These are phyloP conservation scores for Yarrowia phangngaensis DNA, from an alignment of 805 yeast genomes.

Conservation along the genomic window DNA sequence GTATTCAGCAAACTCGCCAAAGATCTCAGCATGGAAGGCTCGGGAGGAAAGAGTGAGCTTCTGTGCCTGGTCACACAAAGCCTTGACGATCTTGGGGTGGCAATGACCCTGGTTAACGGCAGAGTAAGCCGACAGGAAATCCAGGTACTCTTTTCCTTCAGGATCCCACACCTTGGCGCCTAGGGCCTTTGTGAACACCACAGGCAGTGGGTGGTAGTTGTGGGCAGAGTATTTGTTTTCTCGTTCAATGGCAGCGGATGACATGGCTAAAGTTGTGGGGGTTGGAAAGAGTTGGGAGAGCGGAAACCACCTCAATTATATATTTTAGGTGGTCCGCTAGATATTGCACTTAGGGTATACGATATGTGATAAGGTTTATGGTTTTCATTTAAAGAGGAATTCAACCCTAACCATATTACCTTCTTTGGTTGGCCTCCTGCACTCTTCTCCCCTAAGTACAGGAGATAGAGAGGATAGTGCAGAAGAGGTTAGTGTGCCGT, in stretches of 20 bases:
- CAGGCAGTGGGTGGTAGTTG: constrained; percentile 95
- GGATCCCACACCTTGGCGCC: constrained; percentile 99
- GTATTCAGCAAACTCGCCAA: constrained; percentile 81
- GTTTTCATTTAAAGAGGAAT: background rate
- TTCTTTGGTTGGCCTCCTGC: constrained; percentile 15
- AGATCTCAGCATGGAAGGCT: constrained; percentile 86
- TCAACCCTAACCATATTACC: constrained; percentile 7
- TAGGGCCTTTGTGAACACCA: constrained; percentile 76
- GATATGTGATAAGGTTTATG: background rate
- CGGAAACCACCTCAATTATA: constrained; percentile 1
- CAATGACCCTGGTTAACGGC: constrained; percentile 99
- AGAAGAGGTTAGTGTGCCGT: no score
- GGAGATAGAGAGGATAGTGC: constrained; percentile 28
- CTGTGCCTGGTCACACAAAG: constrained; percentile 82
- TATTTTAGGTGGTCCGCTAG: constrained; percentile 13
- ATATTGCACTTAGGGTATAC: constrained; percentile 26
- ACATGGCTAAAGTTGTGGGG: constrained; percentile 32
- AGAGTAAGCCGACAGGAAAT: constrained; percentile 89
- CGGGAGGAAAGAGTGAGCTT: constrained; percentile 81
- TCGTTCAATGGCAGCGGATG: constrained; percentile 59
- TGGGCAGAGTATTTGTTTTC: constrained; percentile 88
- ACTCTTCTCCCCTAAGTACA: constrained; percentile 26
- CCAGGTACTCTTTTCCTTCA: constrained; percentile 90
- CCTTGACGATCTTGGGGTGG: constrained; percentile 85
- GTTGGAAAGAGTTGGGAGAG: background rate